Conservation (phyloP, 495 filamentous ascomycete species). For the Neurospora tetraspora region DNA sequence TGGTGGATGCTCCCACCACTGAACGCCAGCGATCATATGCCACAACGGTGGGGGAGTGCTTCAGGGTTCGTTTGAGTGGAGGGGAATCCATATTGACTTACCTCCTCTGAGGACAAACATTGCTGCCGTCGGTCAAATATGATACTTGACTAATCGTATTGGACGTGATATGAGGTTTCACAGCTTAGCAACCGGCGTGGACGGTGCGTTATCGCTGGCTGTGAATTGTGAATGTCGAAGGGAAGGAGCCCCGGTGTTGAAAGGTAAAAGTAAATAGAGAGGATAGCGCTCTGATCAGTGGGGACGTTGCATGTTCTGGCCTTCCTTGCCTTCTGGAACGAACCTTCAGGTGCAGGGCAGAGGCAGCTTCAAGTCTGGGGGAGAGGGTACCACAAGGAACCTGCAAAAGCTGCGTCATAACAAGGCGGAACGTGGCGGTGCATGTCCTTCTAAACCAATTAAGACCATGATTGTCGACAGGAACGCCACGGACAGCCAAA, state of each 20-base stretch:
- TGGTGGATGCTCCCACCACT: background rate
- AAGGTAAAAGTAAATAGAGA: background rate
- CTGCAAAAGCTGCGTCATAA: slow-evolving; percentile 22
- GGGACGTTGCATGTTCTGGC: background rate
- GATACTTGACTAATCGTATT: background rate
- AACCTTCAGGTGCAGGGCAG: background rate
- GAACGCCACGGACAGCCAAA: background rate
- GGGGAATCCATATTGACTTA: slow-evolving; percentile 5
- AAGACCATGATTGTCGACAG: background rate
- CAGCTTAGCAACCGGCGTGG: background rate
- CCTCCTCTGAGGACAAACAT: slow-evolving; percentile 31
- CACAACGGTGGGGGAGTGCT: background rate
- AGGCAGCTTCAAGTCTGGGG: background rate
- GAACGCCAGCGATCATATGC: background rate
- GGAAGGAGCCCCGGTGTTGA: background rate
- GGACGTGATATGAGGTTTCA: background rate
- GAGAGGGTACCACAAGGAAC: background rate
- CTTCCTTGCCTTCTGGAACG: background rate
- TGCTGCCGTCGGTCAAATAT: background rate
- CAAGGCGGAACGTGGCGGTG: slow-evolving; percentile 17
- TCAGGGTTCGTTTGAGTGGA: background rate
- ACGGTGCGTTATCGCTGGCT: background rate
- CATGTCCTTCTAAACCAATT: background rate
- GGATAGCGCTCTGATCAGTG: background rate
- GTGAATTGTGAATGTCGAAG: background rate